Evolutionary conservation across 768 basidiomycete species (phyloP), one percentile per base, ranked within the genome.

Genomic region (Calvatia gigantea): DNA sequence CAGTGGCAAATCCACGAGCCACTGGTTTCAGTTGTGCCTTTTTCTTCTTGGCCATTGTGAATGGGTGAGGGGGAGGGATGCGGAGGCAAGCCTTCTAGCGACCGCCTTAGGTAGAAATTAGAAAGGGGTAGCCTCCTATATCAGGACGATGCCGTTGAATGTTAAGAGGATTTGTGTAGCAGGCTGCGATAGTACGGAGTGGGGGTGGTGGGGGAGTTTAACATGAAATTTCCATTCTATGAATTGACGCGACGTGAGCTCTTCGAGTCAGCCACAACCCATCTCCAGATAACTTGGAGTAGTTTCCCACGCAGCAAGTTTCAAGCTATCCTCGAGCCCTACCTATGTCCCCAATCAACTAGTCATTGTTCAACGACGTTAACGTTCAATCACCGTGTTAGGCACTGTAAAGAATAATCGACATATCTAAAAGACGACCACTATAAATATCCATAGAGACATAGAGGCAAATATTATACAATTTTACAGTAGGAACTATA

Each of bases 41-140:
- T 79, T 86, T 93, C 76, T 90, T 91, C 77, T 91, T 93, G 57
- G 85, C 76, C 89, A 90, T 90, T 53, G 58, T 46, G n/a, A n/a
- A n/a, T 43, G 44, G 53, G 54, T 50, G 28, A 35, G 12, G 9
- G 45, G 29, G 41, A 7, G 14, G 11, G 29, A 33, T 21, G 35
- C 56, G 32, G 28, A 27, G 8, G 31, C 21, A 32, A 21, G 32
- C 14, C 43, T 19, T 11, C 15, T 11, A 19, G 32, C 41, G 11
- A n/a, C n/a, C n/a, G n/a, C n/a, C n/a, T n/a, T n/a, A n/a, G n/a
- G n/a, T n/a, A n/a, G n/a, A n/a, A n/a, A n/a, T n/a, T n/a, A n/a
- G n/a, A n/a, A n/a, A n/a, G n/a, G n/a, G n/a, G 31, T 14, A 6
- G 39, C 42, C 21, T 37, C 31, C 23, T 8, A 3, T 55, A 15